Evolutionary conservation across 768 basidiomycete species (phyloP).

Genomic region (Pleurotus djamor): DNA sequence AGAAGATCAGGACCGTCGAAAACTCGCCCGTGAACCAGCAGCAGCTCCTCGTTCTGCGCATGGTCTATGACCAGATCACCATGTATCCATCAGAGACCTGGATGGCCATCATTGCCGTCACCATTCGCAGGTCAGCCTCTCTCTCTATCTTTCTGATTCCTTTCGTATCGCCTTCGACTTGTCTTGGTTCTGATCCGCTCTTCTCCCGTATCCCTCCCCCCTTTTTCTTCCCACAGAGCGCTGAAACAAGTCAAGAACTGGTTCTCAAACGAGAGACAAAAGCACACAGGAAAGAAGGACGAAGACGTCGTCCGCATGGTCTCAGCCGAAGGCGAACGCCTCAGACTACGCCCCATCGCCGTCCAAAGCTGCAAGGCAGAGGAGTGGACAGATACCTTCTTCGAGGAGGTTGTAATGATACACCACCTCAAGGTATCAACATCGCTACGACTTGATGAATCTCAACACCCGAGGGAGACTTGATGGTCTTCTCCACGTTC

Average conservation of each 20-base stretch:
- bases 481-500: conserved; percentile 1
- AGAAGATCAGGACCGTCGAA: conserved; percentile 6
- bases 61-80: conserved; percentile 65
- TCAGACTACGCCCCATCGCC: conserved; percentile 49
- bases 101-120: conserved; percentile 56
- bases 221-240: conserved; percentile 29
- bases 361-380: conserved; percentile 36
- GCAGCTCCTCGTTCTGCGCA: conserved; percentile 56
- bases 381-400: conserved; percentile 61
- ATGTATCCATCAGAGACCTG: conserved; percentile 63
- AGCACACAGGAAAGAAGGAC: conserved; percentile 26
- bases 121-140: conserved; percentile 47
- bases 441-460: conserved; percentile 8
- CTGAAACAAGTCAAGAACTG: conserved; percentile 65
- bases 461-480: conserved; percentile 5
- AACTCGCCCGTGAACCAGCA: conserved; percentile 57
- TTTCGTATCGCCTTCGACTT: background rate
- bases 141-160: background rate
- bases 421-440: conserved; percentile 40
- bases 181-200: conserved; percentile 5
- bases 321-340: conserved; percentile 31
- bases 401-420: conserved; percentile 61
- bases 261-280: conserved; percentile 65
- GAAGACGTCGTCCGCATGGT: conserved; percentile 31
- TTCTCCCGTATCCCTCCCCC: conserved; percentile 1